Conservation (phyloP, 2,329 filamentous ascomycete species). For the Thyridium curvatum region DNA sequence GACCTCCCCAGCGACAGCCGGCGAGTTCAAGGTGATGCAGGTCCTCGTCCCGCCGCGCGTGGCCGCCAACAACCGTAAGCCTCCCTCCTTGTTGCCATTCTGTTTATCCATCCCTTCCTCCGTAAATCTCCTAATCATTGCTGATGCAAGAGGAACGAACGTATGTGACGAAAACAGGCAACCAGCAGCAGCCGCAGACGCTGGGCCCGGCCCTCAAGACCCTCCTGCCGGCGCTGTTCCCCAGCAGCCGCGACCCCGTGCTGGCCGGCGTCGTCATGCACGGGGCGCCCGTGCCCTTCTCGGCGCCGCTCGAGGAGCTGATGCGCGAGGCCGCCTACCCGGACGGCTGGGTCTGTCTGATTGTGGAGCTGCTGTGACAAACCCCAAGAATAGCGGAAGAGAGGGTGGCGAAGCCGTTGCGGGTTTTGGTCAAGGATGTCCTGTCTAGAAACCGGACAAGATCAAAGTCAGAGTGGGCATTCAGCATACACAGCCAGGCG, state of each 20-base stretch:
- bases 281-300: conserved; percentile 75
- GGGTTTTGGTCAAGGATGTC: no score
- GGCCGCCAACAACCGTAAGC: conserved; percentile 24
- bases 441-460: no score
- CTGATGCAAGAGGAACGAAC: no score
- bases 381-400: no score
- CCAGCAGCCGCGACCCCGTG: conserved; percentile 75
- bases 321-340: conserved; percentile 79
- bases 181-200: conserved; percentile 29
- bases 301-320: conserved; percentile 73
- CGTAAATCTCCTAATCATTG: background rate
- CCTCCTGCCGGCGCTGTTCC: conserved; percentile 77
- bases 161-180: no score
- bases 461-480: no score
- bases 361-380: conserved; percentile 61
- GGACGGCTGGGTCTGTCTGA: conserved; percentile 86
- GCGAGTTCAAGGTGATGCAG: conserved; percentile 68
- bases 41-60: conserved; percentile 54
- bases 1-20: conserved; percentile 18
- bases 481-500: no score
- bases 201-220: conserved; percentile 72
- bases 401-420: no score
- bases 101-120: background rate
- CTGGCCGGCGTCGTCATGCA: conserved; percentile 82
- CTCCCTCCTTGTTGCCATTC: no score